Evolutionary conservation across 176 grass and related monocot genomes (phyloP).

Genomic region (Rhynchospora breviuscula): DNA sequence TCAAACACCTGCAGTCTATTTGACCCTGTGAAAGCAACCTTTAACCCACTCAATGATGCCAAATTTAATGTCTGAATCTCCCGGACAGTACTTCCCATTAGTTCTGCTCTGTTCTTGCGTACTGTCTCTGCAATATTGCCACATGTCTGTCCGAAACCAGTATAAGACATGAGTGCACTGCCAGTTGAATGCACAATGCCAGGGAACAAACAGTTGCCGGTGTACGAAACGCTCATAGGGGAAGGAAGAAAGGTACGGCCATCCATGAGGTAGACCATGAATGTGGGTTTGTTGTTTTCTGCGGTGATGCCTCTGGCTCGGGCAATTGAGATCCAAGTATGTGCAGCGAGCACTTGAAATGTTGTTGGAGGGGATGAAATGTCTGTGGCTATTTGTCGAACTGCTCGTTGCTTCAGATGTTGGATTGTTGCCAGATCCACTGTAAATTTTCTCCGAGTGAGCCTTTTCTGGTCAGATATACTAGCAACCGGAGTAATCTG

Average conservation of each 20-base stretch:
- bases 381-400: not conserved
- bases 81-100: not conserved
- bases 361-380: not conserved
- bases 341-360: not conserved
- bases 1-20: not conserved
- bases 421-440: conserved; percentile 9
- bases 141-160: not conserved
- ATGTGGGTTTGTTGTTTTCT: not conserved
- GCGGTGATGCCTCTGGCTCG: not conserved
- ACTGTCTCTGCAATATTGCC: not conserved
- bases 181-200: conserved; percentile 2
- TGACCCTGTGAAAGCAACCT: conserved; percentile 1
- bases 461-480: too few relatives aligned
- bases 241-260: not conserved
- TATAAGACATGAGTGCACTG: not conserved
- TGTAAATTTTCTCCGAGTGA: not conserved
- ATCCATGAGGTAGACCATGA: not conserved
- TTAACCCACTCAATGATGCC: not conserved
- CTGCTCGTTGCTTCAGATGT: not conserved
- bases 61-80: not conserved
- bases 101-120: not conserved
- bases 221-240: conserved; percentile 4
- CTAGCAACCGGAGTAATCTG: conserved; percentile 6
- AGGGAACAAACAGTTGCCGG: conserved; percentile 6
- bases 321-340: conserved; percentile 11